phyloP scores from a whole-genome alignment of 139 green algal genomes.

The Edaphochlamys debaryana region DNA sequence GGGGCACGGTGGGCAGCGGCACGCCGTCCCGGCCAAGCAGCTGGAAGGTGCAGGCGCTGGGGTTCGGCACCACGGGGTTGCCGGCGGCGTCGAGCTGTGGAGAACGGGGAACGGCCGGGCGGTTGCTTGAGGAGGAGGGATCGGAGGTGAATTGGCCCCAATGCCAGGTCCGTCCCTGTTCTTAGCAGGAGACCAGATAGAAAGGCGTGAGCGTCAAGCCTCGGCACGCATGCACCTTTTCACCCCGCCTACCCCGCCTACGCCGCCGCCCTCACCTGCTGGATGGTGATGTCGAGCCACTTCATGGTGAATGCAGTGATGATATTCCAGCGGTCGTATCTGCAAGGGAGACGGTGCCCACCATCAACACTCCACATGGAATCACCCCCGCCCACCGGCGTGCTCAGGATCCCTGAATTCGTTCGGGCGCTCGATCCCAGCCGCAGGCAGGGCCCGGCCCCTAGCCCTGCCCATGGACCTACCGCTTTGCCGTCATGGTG shows the following conservation, averaged over 20 bases:
- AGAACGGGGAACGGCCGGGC: no score
- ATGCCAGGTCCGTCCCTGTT: no score
- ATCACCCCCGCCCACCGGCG: not conserved
- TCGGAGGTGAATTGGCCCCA: not conserved
- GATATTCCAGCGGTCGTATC: conserved; percentile 18
- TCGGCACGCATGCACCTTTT: no score
- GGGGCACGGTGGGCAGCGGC: conserved; percentile 2
- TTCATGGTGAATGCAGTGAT: conserved; percentile 31
- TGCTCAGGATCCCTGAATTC: not conserved
- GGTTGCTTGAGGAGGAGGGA: no score
- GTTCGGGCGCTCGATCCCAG: no score
- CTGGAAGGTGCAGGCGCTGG: not conserved
- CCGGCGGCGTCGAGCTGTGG: no score
- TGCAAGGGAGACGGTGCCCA: not conserved
- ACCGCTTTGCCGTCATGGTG: not conserved
- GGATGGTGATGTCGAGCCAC: conserved; percentile 42
- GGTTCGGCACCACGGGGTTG: not conserved
- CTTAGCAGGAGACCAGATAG: not conserved
- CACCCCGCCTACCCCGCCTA: no score
- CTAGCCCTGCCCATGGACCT: not conserved
- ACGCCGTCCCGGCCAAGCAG: conserved; percentile 17
- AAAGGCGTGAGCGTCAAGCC: no score
- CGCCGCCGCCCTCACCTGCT: no score
- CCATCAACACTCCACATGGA: no score
- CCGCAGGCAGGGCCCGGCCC: no score